Evolutionary conservation across 2,329 filamentous ascomycete species (phyloP), one percentile per base, ranked within the genome.

Genomic region (Sporothrix dimorphospora): DNA sequence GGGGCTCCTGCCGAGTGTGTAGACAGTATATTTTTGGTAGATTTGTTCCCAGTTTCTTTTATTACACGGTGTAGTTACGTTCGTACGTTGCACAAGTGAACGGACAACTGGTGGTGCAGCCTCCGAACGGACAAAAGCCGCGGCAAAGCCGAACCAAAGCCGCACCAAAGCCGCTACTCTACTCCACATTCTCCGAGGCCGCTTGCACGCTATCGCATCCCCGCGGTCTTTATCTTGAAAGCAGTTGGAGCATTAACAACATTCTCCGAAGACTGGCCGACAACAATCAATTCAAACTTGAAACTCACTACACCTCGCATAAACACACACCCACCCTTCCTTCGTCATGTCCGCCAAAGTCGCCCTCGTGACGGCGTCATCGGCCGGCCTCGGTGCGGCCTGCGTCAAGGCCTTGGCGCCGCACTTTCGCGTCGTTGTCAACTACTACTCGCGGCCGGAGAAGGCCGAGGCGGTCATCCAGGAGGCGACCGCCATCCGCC

Each of bases 381-480:
- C 81, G 63, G 84, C 92, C 75, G 92, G 92, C 3, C 86, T 94
- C 51, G 92, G 92, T 57, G 92, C 91, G 59, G 84, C 90, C 7
- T 40, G 27, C 19, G 69, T 71, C 45, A 53, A 45, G 9, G 69
- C 69, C 1, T 85, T 92, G 3, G 87, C 86, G 55, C 86, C 87
- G 71, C 88, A 89, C 47, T 92, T 94, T 76, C 90, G 92, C 72
- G 83, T 95, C 16, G 88, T 89, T 11, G 87, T 96, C 78, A 95
- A 94, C 81, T 95, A 93, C 80, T 84, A 86, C 80, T 88, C 85
- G 73, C 89, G 87, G 78, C 80, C 83, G 47, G 85, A 86, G 27
- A 85, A 88, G 2, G 92, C 92, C 8, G 81, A 88, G 55, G 81
- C 84, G 12, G 82, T 94, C 2, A 83, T 89, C 4, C 78, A 82